These are phyloP conservation scores for Hebeloma cylindrosporum DNA, from an alignment of 768 basidiomycete genomes.

Conservation along the genomic window DNA sequence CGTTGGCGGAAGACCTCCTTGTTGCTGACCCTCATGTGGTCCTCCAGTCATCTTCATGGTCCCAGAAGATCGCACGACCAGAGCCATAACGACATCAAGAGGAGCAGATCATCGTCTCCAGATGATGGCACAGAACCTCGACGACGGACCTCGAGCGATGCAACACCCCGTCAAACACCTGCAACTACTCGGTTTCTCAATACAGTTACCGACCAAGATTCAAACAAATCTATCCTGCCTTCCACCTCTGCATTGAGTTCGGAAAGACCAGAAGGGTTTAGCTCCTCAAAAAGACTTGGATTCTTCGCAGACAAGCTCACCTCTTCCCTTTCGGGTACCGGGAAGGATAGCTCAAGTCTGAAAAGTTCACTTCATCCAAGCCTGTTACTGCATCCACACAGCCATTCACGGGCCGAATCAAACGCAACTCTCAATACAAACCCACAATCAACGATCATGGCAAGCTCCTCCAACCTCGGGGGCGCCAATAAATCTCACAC, in stretches of 20 bases:
- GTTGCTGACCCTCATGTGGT: conserved; percentile 32
- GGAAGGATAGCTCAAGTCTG: conserved; percentile 24
- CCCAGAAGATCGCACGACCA: conserved; percentile 44
- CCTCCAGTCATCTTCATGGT: conserved; percentile 30
- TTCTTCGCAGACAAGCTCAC: conserved; percentile 46
- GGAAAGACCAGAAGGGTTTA: conserved; percentile 29
- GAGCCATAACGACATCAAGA: conserved; percentile 26
- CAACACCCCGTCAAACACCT: conserved; percentile 47
- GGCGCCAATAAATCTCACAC: conserved; percentile 40
- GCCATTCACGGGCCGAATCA: conserved; percentile 39
- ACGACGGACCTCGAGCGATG: conserved; percentile 48
- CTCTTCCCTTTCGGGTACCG: conserved; percentile 36
- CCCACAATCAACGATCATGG: conserved; percentile 31
- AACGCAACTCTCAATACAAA: conserved; percentile 23
- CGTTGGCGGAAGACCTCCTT: no score
- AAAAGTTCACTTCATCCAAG: conserved; percentile 32
- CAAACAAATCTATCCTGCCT: conserved; percentile 29
- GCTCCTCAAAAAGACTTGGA: conserved; percentile 39
- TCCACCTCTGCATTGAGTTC: conserved; percentile 18
- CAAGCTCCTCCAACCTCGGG: conserved; percentile 34
- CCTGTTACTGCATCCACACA: conserved; percentile 38
- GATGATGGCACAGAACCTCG: conserved; percentile 35
- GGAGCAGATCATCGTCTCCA: conserved; percentile 35
- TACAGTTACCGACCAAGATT: conserved; percentile 31
- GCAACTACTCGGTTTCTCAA: conserved; percentile 38